A percentile compares a stretch with the other conserved stretches of the same genome.
These are phyloP conservation scores for Planoprotostelium fungivorum DNA, from an alignment of 78 protist genomes.

Conservation along the genomic window DNA sequence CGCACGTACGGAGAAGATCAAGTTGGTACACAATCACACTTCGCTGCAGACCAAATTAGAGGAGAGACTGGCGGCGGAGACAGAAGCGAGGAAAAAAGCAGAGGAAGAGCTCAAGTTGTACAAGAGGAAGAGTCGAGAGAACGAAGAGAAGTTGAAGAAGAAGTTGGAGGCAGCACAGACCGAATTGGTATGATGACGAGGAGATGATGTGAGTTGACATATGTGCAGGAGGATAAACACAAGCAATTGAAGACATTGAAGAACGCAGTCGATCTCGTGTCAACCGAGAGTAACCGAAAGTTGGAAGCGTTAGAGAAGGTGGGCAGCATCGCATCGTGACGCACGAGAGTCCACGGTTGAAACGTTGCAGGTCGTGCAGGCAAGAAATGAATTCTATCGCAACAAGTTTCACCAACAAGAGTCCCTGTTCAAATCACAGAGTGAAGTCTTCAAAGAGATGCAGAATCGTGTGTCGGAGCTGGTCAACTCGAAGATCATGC, in stretches of 20 bases:
- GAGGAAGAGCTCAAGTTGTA: background rate
- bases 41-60: background rate
- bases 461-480: background rate
- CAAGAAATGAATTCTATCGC: background rate
- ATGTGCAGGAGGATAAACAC: background rate
- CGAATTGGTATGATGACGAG: background rate
- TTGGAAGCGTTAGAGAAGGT: background rate
- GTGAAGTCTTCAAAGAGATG: background rate
- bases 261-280: background rate
- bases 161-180: background rate
- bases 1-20: background rate
- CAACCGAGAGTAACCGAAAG: background rate
- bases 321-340: no score
- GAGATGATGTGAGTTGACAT: background rate
- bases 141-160: background rate
- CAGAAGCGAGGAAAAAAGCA: background rate
- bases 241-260: background rate
- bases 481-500: background rate
- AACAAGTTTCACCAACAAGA: background rate
- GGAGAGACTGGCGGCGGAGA: background rate
- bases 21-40: background rate
- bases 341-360: background rate
- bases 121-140: background rate
- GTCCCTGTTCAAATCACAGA: background rate
- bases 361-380: background rate